Evolutionary conservation across 2,329 filamentous ascomycete genomes (phyloP), one percentile per base, ranked within the genome.

Genomic region (Coniochaeta sp.): DNA sequence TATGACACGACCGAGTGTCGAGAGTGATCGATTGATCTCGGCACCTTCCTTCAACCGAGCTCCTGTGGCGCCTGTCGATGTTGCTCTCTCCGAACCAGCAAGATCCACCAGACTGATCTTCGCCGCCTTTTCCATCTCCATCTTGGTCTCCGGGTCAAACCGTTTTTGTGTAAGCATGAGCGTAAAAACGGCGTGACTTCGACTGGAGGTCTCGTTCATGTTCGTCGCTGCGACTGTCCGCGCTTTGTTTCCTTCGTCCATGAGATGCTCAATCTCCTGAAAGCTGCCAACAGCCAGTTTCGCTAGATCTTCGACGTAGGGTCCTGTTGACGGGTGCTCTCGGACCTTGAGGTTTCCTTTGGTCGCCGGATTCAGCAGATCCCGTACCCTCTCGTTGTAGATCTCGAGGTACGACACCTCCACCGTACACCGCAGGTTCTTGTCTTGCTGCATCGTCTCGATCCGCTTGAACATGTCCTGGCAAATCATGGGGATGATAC

Each of bases 191-290:
- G 94, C 94, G 69, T 99, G 94, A 66, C 92, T 97, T 76, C 94
- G 86, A 80, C 91, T 96, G 54, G 91, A 96, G 0, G 95, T 99
- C 71, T 97, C 94, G 76, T 99, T 99, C 94, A 99, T 99, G 79
- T 97, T 99, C 33, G 94, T 99, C 7, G 94, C 94, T 3, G 94
- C 94, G 33, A 99, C 94, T 0, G 94, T 99, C 76, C 94, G 82
- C 30, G 94, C 94, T 72, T 99, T 99, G 76, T 99, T 99, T 63
- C 94, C 94, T 71, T 97, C 92, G 65, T 99, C 94, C 94, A 99
- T 99, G 62, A 99, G 74, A 65, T 96, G 86, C 64, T 99, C 94
- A 59, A 99, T 97, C 66, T 99, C 95, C 51, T 86, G 79, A 66
- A 99, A 97, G 54, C 90, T 92, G 60, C 90, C 83, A 38, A 99